These are phyloP conservation scores for Trypanosoma cruzi DNA, from an alignment of 208 protist genomes.

Conservation along the genomic window DNA sequence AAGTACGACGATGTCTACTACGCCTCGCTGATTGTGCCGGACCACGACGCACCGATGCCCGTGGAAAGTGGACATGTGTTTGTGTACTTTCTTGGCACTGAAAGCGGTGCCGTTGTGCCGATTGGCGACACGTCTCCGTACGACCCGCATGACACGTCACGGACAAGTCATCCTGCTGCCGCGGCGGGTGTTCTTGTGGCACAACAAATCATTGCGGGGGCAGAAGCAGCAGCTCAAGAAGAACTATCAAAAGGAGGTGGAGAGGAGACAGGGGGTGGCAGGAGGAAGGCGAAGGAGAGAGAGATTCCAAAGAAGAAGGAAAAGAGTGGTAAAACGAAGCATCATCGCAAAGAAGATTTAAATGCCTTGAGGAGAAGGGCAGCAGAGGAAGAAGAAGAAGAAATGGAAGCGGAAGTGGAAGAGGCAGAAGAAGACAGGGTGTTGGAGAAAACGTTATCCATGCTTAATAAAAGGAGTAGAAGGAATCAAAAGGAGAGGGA, in stretches of 20 bases:
- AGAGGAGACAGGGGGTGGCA: too few relatives aligned
- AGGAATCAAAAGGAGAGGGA: neutral
- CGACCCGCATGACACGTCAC: conserved; percentile 47
- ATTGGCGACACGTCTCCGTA: conserved; percentile 54
- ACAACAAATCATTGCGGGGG: conserved; percentile 47
- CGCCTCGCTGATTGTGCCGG: conserved; percentile 52
- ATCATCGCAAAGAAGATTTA: neutral
- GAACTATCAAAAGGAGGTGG: neutral
- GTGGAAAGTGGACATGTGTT: conserved; percentile 41
- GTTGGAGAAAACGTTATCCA: neutral
- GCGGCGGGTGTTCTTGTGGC: conserved; percentile 59
- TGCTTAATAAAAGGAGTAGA: neutral
- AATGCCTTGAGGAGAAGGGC: neutral
- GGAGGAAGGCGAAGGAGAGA: conserved; percentile 7
- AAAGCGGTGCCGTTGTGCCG: conserved; percentile 60
- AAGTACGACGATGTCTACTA: conserved; percentile 75
- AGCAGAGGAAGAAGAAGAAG: conserved; percentile 6
- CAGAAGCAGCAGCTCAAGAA: conserved; percentile 3
- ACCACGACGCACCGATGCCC: conserved; percentile 39
- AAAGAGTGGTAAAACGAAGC: neutral
- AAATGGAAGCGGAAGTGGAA: too few relatives aligned
- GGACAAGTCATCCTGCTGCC: conserved; percentile 52
- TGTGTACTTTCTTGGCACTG: conserved; percentile 77
- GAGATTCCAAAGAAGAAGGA: conserved; percentile 16
- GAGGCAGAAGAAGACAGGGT: too few relatives aligned